phyloP scores from a whole-genome alignment of 2,329 filamentous ascomycete genomes.

The Coniochaeta sp. region DNA sequence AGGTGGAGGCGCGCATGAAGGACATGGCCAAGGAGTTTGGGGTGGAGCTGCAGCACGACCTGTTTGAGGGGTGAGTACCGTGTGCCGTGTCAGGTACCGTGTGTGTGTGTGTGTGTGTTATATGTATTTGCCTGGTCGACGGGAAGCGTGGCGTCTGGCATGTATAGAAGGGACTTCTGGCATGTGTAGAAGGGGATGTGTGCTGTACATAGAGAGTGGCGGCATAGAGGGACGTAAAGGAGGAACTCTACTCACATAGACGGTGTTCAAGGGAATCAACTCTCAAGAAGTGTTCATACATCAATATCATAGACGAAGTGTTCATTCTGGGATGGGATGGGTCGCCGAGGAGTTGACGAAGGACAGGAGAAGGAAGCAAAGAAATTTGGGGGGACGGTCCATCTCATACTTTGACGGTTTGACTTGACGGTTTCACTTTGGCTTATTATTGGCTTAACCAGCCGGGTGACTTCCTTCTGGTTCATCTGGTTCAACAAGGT shows the following conservation, averaged over 20 bases:
- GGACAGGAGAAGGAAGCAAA: too few species aligned
- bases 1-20: constrained; percentile 82
- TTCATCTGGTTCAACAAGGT: too few species aligned
- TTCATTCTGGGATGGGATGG: too few species aligned
- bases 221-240: neutral
- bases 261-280: neutral
- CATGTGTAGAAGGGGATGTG: neutral
- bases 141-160: neutral
- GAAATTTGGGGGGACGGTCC: too few species aligned
- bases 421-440: too few species aligned
- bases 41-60: constrained; percentile 77
- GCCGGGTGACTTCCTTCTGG: too few species aligned
- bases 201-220: neutral
- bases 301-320: too few species aligned
- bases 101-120: neutral
- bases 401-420: too few species aligned
- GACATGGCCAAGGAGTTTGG: constrained; percentile 86
- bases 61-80: constrained; percentile 82
- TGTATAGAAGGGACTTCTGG: neutral
- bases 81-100: neutral
- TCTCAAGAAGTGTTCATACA: too few species aligned
- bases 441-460: too few species aligned
- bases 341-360: too few species aligned
- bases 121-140: neutral
- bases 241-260: neutral